Base-by-base conservation (phyloP, 176 grass and related monocot genomes). In the Leersia perrieri region DNA sequence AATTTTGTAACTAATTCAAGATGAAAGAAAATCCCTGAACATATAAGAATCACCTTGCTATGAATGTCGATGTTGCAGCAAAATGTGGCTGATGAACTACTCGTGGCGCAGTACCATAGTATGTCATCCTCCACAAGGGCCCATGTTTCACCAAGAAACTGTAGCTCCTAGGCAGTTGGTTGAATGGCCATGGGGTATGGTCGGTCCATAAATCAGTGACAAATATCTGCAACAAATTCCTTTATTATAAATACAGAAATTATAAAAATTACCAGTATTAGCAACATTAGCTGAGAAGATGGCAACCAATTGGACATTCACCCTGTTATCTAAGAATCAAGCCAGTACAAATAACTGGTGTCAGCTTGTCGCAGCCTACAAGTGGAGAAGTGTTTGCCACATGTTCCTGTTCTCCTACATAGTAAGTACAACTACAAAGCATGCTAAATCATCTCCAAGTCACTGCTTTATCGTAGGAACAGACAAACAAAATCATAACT, bases 71-170 rank as follows among this genome's bases (percentile, higher is more conserved):
- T 72, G 96, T 95, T 71, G 96, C 96, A 9, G 96, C 96, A 80
- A 99, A 99, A 91, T 99, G 87, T 58, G 96, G 96, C 74, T 99
- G 96, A 84, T 99, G 96, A 63, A 99, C 74, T 83, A 95, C 81
- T 66, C 96, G 83, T 7, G 93, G 96, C 2, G 90, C 93, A 15
- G 90, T 82, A 30, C 90, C 96, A 65, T 99, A 99, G 82, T 99
- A 99, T 27, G 96, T 90, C 96, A 99, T 99, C 82, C 90, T 99
- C 96, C 93, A 99, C 68, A 99, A 83, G 26, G 93, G 82, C 33
- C 96, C 93, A 80, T 99, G 96, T 72, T 93, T 99, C 73, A 99
- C 96, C 76, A 99, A 91, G 76, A 99, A 99, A 73, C 88, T 99
- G 75, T 99, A 99, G 63, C 93, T 99, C 85, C 96, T 95, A 1